phyloP scores from a whole-genome alignment of 1,139 yeast genomes.

The Hemisphaericaspora lyxosophila region DNA sequence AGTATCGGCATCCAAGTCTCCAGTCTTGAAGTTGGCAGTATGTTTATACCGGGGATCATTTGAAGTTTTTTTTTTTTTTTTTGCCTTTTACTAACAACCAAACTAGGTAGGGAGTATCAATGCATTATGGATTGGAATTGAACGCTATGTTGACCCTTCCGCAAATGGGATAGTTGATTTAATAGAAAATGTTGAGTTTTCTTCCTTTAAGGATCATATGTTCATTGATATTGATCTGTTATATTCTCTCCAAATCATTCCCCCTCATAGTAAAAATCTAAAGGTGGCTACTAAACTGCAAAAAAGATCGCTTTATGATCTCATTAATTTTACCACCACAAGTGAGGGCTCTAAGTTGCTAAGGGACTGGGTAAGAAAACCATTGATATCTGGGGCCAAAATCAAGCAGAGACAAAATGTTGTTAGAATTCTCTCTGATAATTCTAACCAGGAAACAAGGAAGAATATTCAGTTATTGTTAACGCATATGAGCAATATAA shows the following conservation, averaged over 20 bases:
- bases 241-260: slow-evolving; percentile 27
- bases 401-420: slow-evolving; percentile 28
- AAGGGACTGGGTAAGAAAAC: slow-evolving; percentile 32
- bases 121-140: slow-evolving; percentile 11
- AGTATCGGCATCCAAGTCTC: slow-evolving; percentile 7
- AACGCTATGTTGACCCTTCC: slow-evolving; percentile 5
- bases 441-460: slow-evolving; percentile 16
- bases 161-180: slow-evolving; percentile 5
- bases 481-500: slow-evolving; percentile 25
- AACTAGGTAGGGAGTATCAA: slow-evolving; percentile 11
- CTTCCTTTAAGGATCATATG: slow-evolving; percentile 19
- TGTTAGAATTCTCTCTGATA: slow-evolving; percentile 20
- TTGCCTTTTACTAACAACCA: not conserved
- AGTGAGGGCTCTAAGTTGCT: slow-evolving; percentile 27
- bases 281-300: slow-evolving; percentile 9
- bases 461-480: slow-evolving; percentile 15
- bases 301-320: slow-evolving; percentile 20
- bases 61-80: not conserved
- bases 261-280: slow-evolving; percentile 11
- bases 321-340: slow-evolving; percentile 26
- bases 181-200: slow-evolving; percentile 5
- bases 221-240: slow-evolving; percentile 35
- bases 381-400: slow-evolving; percentile 22
- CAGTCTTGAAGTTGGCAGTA: slow-evolving; percentile 7
- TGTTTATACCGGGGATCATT: not conserved